A percentile compares a stretch with the other conserved stretches of the same genome.
Evolutionary conservation across 805 yeast genomes (phyloP).

Genomic region (Ogataea neopini): DNA sequence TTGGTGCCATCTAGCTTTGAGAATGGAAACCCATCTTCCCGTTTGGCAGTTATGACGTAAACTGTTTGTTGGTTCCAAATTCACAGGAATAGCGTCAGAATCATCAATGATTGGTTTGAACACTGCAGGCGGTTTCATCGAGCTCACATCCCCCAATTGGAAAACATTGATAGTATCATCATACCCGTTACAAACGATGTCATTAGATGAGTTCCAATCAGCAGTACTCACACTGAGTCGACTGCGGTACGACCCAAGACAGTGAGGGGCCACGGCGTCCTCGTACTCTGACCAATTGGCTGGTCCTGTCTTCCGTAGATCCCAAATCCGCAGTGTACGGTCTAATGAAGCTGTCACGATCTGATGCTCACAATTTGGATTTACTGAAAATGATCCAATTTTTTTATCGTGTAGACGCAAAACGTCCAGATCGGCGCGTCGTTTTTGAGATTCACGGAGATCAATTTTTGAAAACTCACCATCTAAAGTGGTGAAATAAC

Average conservation of each 20-base stretch:
- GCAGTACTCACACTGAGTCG: slow-evolving; percentile 81
- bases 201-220: slow-evolving; percentile 72
- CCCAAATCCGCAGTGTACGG: slow-evolving; percentile 85
- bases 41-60: slow-evolving; percentile 92
- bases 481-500: slow-evolving; percentile 73
- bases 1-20: slow-evolving; percentile 85
- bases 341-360: slow-evolving; percentile 90
- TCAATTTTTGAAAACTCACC: slow-evolving; percentile 84
- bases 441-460: slow-evolving; percentile 40
- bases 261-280: slow-evolving; percentile 46
- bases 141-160: slow-evolving; percentile 44
- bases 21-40: slow-evolving; percentile 94
- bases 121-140: slow-evolving; percentile 16
- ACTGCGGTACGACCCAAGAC: slow-evolving; percentile 64
- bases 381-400: slow-evolving; percentile 84
- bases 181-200: slow-evolving; percentile 88
- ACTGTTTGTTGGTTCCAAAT: slow-evolving; percentile 59
- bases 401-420: slow-evolving; percentile 81
- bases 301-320: slow-evolving; percentile 55
- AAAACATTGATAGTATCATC: slow-evolving; percentile 82
- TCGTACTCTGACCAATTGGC: slow-evolving; percentile 63
- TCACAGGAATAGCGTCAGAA: slow-evolving; percentile 35
- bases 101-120: slow-evolving; percentile 20
- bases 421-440: slow-evolving; percentile 34
- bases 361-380: slow-evolving; percentile 64